Evolutionary conservation across 345 rosid species (phyloP).

Genomic region (Microcos paniculata): DNA sequence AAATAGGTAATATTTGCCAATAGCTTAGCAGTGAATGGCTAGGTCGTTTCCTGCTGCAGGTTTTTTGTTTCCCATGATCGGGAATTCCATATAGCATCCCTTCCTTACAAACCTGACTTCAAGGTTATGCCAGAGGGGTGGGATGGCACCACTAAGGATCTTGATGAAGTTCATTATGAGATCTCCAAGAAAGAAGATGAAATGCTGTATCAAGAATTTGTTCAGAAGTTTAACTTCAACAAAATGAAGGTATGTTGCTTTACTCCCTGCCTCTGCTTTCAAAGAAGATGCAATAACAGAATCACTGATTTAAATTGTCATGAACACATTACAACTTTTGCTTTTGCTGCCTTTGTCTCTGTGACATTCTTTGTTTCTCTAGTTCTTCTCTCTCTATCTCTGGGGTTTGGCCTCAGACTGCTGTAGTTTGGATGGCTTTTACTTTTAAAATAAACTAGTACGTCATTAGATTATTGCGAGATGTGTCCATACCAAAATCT

Average conservation of each 20-base stretch:
- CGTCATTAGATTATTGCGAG: not conserved
- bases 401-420: not conserved
- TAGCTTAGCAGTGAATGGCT: not conserved
- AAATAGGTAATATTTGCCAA: no score
- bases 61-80: conserved; percentile 82
- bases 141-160: conserved; percentile 90
- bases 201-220: conserved; percentile 82
- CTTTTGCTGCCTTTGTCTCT: not conserved
- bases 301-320: not conserved
- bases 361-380: not conserved
- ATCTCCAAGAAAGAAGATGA: conserved; percentile 98
- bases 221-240: conserved; percentile 77
- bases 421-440: not conserved
- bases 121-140: conserved; percentile 99
- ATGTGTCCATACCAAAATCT: not conserved
- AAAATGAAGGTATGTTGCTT: conserved; percentile 71
- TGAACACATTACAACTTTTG: not conserved
- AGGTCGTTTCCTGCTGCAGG: conserved; percentile 36
- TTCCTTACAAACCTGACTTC: conserved; percentile 87
- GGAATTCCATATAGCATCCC: conserved; percentile 96
- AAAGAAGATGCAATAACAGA: not conserved
- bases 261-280: not conserved
- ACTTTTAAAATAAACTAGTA: not conserved
- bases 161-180: conserved; percentile 93
- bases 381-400: not conserved